Conservation (phyloP, 1,139 yeast species). For the Yamadazyma trypodendri region DNA sequence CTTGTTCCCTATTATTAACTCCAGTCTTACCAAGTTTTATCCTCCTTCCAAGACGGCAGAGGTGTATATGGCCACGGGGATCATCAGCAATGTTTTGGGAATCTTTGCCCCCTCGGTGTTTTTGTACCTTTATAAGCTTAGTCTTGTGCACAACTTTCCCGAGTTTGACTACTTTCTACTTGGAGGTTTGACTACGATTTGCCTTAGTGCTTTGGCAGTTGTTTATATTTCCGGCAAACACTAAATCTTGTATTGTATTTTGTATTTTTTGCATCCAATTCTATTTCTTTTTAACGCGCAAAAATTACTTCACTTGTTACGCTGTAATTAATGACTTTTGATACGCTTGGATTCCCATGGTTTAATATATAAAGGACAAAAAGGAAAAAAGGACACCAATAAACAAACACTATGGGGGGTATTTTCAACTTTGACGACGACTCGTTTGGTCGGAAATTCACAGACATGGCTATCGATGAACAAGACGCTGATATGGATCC, state of each 20-base stretch:
- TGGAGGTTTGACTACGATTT: neutral
- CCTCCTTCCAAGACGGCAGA: slow-evolving; percentile 10
- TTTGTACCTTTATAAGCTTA: slow-evolving; percentile 23
- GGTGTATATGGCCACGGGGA: slow-evolving; percentile 9
- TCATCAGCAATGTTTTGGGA: slow-evolving; percentile 16
- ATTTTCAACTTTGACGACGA: slow-evolving; percentile 26
- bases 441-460: slow-evolving; percentile 12
- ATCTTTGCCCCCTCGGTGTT: slow-evolving; percentile 22
- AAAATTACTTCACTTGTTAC: no score
- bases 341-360: no score
- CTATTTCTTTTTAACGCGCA: no score
- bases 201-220: neutral
- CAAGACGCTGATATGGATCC: slow-evolving; percentile 1
- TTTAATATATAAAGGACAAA: no score
- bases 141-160: slow-evolving; percentile 5
- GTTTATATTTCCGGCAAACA: neutral
- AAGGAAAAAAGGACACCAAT: no score
- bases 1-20: slow-evolving; percentile 4
- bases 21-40: slow-evolving; percentile 11
- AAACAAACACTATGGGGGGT: slow-evolving; percentile 9
- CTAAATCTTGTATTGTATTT: no score
- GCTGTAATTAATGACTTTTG: no score
- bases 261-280: no score
- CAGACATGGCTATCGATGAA: slow-evolving; percentile 6
- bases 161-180: slow-evolving; percentile 9